These are phyloP conservation scores for Brassica juncea DNA, from an alignment of 345 rosid species.

Conservation along the genomic window DNA sequence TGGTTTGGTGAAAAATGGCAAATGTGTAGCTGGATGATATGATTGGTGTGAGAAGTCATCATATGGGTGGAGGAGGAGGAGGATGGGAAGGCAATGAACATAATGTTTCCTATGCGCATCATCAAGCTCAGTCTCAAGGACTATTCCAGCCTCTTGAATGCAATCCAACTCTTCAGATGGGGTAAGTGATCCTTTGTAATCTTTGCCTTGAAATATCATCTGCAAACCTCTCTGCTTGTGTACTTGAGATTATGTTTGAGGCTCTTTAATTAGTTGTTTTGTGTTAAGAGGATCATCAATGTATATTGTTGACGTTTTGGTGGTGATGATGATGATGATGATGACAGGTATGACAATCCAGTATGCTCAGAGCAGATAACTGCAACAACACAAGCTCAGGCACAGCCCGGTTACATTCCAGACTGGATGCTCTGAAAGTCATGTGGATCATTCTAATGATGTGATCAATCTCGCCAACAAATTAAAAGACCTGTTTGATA, in stretches of 20 bases:
- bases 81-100: slow-evolving; percentile 74
- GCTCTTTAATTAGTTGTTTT: neutral
- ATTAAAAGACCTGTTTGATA: neutral
- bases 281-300: neutral
- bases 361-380: slow-evolving; percentile 72
- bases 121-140: slow-evolving; percentile 69
- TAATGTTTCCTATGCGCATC: slow-evolving; percentile 56
- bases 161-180: slow-evolving; percentile 93
- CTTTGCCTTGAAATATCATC: neutral
- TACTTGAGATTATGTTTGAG: neutral
- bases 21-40: slow-evolving; percentile 67
- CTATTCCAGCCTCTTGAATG: slow-evolving; percentile 82
- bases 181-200: slow-evolving; percentile 46
- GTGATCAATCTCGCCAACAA: slow-evolving; percentile 14
- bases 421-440: slow-evolving; percentile 90
- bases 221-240: neutral
- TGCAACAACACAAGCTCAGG: slow-evolving; percentile 49
- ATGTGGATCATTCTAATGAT: neutral
- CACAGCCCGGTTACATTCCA: slow-evolving; percentile 83
- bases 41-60: slow-evolving; percentile 59
- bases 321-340: slow-evolving; percentile 8
- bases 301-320: neutral
- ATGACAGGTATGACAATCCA: slow-evolving; percentile 57
- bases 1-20: neutral
- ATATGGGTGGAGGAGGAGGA: slow-evolving; percentile 45